Evolutionary conservation across 73 alveolate genomes (phyloP), one percentile per base, ranked within the genome.

Genomic region (Tetrahymena malaccensis): DNA sequence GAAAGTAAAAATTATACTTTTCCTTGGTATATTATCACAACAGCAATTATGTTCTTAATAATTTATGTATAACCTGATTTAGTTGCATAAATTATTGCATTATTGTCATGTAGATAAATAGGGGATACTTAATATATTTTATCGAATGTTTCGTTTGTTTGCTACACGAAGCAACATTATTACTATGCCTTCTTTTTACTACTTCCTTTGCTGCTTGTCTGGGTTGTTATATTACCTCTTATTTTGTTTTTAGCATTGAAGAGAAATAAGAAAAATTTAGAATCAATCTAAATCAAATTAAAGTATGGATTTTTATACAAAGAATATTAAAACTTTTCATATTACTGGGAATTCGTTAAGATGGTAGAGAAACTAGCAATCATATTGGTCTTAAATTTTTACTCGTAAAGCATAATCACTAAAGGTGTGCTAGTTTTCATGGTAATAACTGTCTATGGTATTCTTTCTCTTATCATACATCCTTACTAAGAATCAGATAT

Each of bases 321-420:
- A 37, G 96, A 93, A 37, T 94, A 93, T 43, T 89, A 94, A 85
- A 85, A 83, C 31, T 93, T 85, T 31, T 5, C 43, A 19, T 94
- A 19, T 34, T 94, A 94, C 84, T 94, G 96, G 96, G 96, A 94
- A 35, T 85, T 94, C 11, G 37, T 85, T 17, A 94, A 35, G 6
- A 22, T 94, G 94, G 40, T 5, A 89, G 35, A 93, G 94, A 94
- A 94, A 43, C 6, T 94, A 33, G n/a, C 34, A 19, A 94, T 94
- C 7, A 89, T 37, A n/a, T 7, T 37, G 43, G 43, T 7, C 43
- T 37, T 37, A 37, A 37, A 37, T 37, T 37, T 37, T 37, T 37
- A 37, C 43, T 37, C 43, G 7, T 37, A 37, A 37, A 37, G 43
- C 43, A 37, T 37, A 4, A 7, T 37, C 7, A 37, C 43, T 37